Conservation (phyloP, 2,329 filamentous ascomycete genomes). For the Colletotrichum chlorophyti region DNA sequence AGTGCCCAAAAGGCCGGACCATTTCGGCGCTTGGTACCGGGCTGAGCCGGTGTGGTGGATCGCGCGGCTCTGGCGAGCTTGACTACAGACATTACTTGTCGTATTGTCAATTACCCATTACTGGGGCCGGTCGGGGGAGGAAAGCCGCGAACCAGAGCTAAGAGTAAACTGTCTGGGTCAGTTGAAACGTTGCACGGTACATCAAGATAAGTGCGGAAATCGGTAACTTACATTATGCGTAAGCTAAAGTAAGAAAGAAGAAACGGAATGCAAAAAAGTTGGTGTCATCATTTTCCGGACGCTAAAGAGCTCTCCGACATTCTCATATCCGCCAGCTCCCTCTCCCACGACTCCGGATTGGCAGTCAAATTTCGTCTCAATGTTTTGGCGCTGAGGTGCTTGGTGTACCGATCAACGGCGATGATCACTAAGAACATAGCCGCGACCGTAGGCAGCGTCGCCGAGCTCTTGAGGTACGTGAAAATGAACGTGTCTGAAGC, state of each 20-base stretch:
- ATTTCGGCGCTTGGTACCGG: no score
- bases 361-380: slow-evolving; percentile 19
- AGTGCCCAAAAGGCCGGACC: no score
- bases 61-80: no score
- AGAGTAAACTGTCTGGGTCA: no score
- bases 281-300: not conserved
- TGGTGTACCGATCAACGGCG: slow-evolving; percentile 18
- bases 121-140: no score
- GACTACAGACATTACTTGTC: no score
- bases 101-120: no score
- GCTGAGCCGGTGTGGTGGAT: no score
- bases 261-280: not conserved
- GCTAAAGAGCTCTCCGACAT: not conserved
- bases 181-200: no score
- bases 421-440: slow-evolving; percentile 9
- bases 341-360: slow-evolving; percentile 7
- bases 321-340: not conserved
- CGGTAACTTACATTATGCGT: no score
- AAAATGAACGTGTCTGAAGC: slow-evolving; percentile 16
- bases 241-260: not conserved
- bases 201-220: no score
- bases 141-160: no score
- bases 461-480: slow-evolving; percentile 10
- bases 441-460: slow-evolving; percentile 20
- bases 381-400: slow-evolving; percentile 19